Base-by-base conservation (phyloP, 2,329 filamentous ascomycete species). In the Balansia obtecta region DNA sequence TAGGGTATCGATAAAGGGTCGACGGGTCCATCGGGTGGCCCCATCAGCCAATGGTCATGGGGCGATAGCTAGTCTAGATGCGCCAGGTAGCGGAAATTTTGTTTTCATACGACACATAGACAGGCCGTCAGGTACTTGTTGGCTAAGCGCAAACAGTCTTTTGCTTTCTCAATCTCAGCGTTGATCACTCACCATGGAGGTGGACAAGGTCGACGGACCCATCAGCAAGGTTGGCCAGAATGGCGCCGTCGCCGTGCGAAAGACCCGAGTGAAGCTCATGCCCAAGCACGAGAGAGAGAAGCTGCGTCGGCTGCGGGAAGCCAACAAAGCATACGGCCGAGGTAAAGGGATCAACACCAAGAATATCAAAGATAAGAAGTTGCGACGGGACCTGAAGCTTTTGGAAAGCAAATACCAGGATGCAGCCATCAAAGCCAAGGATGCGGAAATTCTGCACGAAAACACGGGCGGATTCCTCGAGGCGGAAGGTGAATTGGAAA, bases 401-500 rank as follows among this genome's bases (percentile, higher is more conserved):
- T 76, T 96, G 44, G 93, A 98, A 65, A 72, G 72, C 53, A 93
- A 93, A 66, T 91, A 89, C 68, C 80, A 89, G 61, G 79, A 85
- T 59, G 91, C 91, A 1, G 73, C 86, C 1, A 68, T 94, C 37
- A 84, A 86, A 65, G 89, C 93, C 15, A 95, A 95, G 68, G 91
- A 96, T 73, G 88, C 91, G 20, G 93, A 98, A 69, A 93, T 98
- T 51, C 71, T 98, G 59, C 79, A 95, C 50, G 91, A 97, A 68
- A 88, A 95, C 65, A 80, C 83, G 7, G 72, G 78, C 11, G 93
- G 93, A 7, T 94, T 95, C 60, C 72, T 98, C 50, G 88, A 97
- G 67, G 77, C 91, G 1, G 93, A 98, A 65, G 78, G 77, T 27
- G 90, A 90, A 64, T 75, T 98, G 54, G 93, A 98, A 67, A 76